These are phyloP conservation scores for Butyriboletus loyo DNA, from an alignment of 768 basidiomycete species.

Conservation along the genomic window DNA sequence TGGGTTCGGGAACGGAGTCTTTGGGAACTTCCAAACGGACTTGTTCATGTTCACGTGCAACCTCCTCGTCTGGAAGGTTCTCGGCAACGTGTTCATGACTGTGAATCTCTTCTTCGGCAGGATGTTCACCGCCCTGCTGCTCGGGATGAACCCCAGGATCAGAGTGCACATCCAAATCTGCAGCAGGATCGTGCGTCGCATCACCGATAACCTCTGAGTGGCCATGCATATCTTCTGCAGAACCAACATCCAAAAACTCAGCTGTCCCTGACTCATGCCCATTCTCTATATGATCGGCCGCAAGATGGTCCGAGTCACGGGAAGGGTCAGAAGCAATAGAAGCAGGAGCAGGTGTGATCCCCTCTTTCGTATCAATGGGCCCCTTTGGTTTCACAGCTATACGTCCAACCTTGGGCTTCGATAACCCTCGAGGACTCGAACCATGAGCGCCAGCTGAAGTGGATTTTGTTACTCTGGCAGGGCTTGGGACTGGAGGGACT, in stretches of 20 bases:
- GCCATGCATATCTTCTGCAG: slow-evolving; percentile 20
- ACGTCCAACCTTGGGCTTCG: slow-evolving; percentile 27
- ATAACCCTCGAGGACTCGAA: slow-evolving; percentile 27
- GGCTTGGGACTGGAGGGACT: slow-evolving; percentile 11
- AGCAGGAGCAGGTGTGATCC: slow-evolving; percentile 12
- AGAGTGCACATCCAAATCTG: slow-evolving; percentile 4
- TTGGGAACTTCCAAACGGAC: slow-evolving; percentile 7
- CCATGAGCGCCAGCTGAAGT: slow-evolving; percentile 27
- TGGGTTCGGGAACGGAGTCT: slow-evolving; percentile 3
- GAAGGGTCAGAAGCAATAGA: slow-evolving; percentile 26
- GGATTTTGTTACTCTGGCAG: slow-evolving; percentile 29
- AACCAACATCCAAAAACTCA: slow-evolving; percentile 10
- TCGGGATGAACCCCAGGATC: slow-evolving; percentile 12
- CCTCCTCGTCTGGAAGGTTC: slow-evolving; percentile 5
- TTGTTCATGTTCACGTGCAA: slow-evolving; percentile 4
- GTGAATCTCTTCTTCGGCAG: slow-evolving; percentile 6
- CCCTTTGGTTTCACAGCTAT: slow-evolving; percentile 26
- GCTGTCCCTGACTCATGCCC: slow-evolving; percentile 21
- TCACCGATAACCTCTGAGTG: slow-evolving; percentile 13
- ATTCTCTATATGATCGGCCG: slow-evolving; percentile 24
- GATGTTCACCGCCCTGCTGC: slow-evolving; percentile 3
- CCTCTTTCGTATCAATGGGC: slow-evolving; percentile 16
- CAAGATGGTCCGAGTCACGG: slow-evolving; percentile 17
- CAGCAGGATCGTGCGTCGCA: slow-evolving; percentile 7
- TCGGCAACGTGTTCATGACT: slow-evolving; percentile 4